Percentiles rank a stretch among this genome's conserved stretches.
Evolutionary conservation across 768 basidiomycete species (phyloP).

Genomic region (Rubroboletus pulcherrimus): DNA sequence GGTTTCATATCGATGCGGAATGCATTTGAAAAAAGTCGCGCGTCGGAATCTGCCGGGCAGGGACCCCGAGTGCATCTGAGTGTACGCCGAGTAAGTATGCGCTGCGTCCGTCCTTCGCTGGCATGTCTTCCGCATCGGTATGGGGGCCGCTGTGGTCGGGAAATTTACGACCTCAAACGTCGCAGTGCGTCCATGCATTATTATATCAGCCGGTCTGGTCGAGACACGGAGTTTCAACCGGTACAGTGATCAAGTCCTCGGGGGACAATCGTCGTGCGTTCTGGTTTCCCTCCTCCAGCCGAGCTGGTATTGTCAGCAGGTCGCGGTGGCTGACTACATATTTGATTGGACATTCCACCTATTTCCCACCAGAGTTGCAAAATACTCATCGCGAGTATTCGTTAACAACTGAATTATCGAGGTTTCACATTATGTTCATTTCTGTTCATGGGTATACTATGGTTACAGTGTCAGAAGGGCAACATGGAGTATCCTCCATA

Average conservation of each 20-base stretch:
- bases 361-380: neutral
- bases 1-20: neutral
- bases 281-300: neutral
- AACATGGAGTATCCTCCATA: neutral
- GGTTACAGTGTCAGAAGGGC: neutral
- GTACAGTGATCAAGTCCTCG: neutral
- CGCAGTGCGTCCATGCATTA: neutral
- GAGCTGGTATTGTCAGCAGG: neutral
- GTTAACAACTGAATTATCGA: neutral
- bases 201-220: too few species aligned
- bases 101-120: too few species aligned
- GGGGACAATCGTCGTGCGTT: neutral
- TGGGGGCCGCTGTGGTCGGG: too few species aligned
- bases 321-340: neutral
- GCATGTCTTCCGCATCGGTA: too few species aligned
- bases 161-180: neutral
- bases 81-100: too few species aligned
- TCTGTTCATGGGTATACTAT: neutral
- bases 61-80: too few species aligned
- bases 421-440: neutral
- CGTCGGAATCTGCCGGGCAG: too few species aligned
- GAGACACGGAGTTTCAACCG: neutral
- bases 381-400: neutral
- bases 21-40: too few species aligned
- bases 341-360: neutral